phyloP scores from a whole-genome alignment of 208 protist species.

The Naegleria lovaniensis region DNA sequence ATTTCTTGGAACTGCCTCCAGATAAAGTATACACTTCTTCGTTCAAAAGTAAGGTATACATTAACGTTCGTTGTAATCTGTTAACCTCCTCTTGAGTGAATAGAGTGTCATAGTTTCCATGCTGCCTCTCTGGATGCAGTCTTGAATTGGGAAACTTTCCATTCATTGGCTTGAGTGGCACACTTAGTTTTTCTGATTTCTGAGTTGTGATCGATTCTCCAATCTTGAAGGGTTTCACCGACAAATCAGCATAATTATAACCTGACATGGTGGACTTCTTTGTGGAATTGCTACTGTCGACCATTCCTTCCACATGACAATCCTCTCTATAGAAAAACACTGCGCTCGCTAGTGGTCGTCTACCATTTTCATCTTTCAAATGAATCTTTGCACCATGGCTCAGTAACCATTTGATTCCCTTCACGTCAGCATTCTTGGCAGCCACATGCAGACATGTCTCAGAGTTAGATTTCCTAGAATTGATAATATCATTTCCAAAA shows the following conservation, averaged over 20 bases:
- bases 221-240: not conserved
- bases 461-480: not conserved
- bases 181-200: no score
- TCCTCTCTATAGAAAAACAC: not conserved
- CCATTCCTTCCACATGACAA: not conserved
- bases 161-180: no score
- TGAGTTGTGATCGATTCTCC: not conserved
- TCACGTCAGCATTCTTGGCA: not conserved
- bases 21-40: not conserved
- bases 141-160: not conserved
- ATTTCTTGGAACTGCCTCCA: not conserved
- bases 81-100: not conserved
- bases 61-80: not conserved
- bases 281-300: not conserved
- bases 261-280: not conserved
- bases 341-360: not conserved
- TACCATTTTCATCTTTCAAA: not conserved
- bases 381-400: not conserved
- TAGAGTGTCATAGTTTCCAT: not conserved
- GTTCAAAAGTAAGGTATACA: not conserved
- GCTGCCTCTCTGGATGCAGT: not conserved
- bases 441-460: not conserved
- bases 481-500: not conserved
- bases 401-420: not conserved
- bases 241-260: not conserved